Evolutionary conservation across 192 early-diverging fungal genomes (phyloP), one percentile per base, ranked within the genome.

Genomic region (Coemansia sp.): DNA sequence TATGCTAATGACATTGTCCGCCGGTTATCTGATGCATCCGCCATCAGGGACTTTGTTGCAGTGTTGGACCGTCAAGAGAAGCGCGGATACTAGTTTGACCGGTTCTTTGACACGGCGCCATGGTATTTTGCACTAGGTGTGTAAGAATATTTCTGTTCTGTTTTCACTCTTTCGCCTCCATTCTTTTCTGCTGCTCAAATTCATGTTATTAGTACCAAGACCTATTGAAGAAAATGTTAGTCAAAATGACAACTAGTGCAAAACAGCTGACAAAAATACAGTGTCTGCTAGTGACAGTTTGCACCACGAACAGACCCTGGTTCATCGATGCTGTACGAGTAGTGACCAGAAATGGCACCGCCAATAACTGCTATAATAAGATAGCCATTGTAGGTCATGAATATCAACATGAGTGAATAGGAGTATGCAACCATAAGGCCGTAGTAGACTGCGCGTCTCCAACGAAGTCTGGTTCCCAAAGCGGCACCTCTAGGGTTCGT

Each of bases 351-450:
- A n/a, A 84, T 85, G 26, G 91, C 87, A 22, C 91, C 91, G 36
- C 88, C 71, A 19, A 90, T 83, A 0, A 87, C 87, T 32, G 85
- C 78, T 9, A 88, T 72, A 72, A 93, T 90, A 12, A 93, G 78
- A 77, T 80, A 93, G 41, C 88, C 88, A 61, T 93, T 93, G 73
- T 93, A 93, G 1, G 91, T 93, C 91, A 93, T 93, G 65, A 93
- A 93, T 37, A 93, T 86, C 8, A 93, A 85, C 91, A 93, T 93
- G 1, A 91, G 62, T 22, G 88, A 88, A 71, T 90, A 90, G 46
- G 88, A 90, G 45, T 90, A 86, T 49, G 81, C 85, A 12, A 90
- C 88, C 63, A 89, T 78, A 10, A 87, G 66, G 47, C 87, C 87
- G 63, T 93, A 90, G 41, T 89, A 69, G 6, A 88, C n/a, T 4